Evolutionary conservation across 2,329 filamentous ascomycete genomes (phyloP).

Genomic region (Colletotrichum euphorbiae): DNA sequence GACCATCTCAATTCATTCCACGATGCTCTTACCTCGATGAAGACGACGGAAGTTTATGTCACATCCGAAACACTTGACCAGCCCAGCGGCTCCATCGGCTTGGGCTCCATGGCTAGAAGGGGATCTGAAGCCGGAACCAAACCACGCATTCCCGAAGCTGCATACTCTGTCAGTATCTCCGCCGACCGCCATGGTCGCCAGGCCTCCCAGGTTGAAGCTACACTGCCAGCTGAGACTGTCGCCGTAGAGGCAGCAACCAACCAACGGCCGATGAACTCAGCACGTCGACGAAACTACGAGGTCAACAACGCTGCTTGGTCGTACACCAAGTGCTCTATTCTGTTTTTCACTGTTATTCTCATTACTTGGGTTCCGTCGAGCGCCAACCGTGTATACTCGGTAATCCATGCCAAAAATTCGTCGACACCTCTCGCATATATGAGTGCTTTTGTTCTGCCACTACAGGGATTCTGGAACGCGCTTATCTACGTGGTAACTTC

Average conservation of each 20-base stretch:
- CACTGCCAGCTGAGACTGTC: conserved; percentile 46
- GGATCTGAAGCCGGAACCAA: conserved; percentile 36
- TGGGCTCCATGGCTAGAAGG: conserved; percentile 48
- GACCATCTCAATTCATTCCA: conserved; percentile 53
- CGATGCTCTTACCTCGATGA: conserved; percentile 61
- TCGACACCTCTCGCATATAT: conserved; percentile 74
- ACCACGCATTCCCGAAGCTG: conserved; percentile 33
- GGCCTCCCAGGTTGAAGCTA: conserved; percentile 44
- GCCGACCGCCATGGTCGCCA: conserved; percentile 46
- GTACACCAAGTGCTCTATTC: conserved; percentile 76
- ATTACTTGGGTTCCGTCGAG: conserved; percentile 84
- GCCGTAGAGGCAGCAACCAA: conserved; percentile 28
- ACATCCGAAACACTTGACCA: conserved; percentile 61
- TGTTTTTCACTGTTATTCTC: conserved; percentile 78
- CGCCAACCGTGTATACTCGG: conserved; percentile 79
- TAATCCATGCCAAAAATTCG: conserved; percentile 66
- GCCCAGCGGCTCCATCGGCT: conserved; percentile 46
- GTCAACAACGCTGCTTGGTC: conserved; percentile 74
- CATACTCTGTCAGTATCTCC: conserved; percentile 60
- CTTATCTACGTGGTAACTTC: conserved; percentile 81
- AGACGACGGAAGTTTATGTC: conserved; percentile 74
- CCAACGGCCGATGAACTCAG: conserved; percentile 45
- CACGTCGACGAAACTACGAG: conserved; percentile 58
- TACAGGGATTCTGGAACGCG: conserved; percentile 89
- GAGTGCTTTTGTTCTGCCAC: conserved; percentile 79